These are phyloP conservation scores for Solanum hybrid DNA, from an alignment of 305 asterid species.

Conservation along the genomic window DNA sequence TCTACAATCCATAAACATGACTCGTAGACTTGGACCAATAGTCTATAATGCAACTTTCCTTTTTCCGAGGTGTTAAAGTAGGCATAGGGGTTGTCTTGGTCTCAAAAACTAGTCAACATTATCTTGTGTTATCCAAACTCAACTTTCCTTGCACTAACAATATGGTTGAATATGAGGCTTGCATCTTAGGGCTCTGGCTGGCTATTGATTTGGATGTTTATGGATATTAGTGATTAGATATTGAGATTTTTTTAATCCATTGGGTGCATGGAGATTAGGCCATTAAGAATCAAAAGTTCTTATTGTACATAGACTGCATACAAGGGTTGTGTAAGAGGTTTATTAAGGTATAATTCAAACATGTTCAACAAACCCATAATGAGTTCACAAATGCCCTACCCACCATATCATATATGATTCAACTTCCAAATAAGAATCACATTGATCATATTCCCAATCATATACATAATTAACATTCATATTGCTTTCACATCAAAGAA, in stretches of 20 bases:
- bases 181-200: not conserved
- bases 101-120: not conserved
- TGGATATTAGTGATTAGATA: not conserved
- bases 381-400: not conserved
- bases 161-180: not conserved
- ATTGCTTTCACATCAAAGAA: not conserved
- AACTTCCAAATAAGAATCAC: not conserved
- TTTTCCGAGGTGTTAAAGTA: not conserved
- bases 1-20: not conserved
- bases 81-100: not conserved
- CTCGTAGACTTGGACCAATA: not conserved
- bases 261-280: not conserved
- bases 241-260: not conserved
- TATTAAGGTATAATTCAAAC: not conserved
- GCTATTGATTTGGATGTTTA: not conserved
- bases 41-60: not conserved
- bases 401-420: not conserved
- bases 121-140: not conserved
- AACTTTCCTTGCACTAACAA: not conserved
- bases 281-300: too few species aligned
- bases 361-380: not conserved
- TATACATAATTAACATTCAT: not conserved
- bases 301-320: too few species aligned
- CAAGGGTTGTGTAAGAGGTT: not conserved
- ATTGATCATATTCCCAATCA: not conserved